Evolutionary conservation across 495 filamentous ascomycete species (phyloP).

Genomic region (Schizothecium vesticola): DNA sequence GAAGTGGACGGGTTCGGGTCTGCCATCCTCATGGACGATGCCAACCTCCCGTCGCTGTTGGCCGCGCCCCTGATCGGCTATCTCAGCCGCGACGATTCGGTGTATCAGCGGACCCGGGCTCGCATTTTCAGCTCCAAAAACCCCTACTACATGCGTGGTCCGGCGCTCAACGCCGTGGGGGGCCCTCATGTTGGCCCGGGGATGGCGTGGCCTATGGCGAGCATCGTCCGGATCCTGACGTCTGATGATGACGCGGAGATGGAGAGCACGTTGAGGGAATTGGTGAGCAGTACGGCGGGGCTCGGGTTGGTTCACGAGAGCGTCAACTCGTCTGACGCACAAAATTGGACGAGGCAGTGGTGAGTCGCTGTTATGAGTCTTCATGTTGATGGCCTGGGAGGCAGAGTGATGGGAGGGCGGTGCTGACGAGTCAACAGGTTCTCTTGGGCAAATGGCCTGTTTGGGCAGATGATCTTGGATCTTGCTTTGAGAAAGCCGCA

Average conservation of each 20-base stretch:
- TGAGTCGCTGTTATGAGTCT: conserved; percentile 6
- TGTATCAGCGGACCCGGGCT: conserved; percentile 48
- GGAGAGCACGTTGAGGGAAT: conserved; percentile 35
- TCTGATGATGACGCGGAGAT: conserved; percentile 46
- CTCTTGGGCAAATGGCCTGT: conserved; percentile 64
- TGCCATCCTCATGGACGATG: conserved; percentile 55
- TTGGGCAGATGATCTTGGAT: conserved; percentile 61
- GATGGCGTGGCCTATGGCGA: conserved; percentile 55
- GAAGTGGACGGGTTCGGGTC: conserved; percentile 57
- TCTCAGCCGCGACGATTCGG: conserved; percentile 32
- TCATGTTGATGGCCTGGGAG: not conserved
- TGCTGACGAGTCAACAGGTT: conserved; percentile 40
- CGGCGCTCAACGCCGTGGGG: conserved; percentile 49
- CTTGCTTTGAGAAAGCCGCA: conserved; percentile 40
- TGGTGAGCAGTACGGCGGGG: conserved; percentile 51
- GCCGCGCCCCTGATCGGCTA: conserved; percentile 51
- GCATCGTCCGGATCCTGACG: conserved; percentile 45
- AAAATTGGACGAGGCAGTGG: conserved; percentile 58
- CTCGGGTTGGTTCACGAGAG: conserved; percentile 59
- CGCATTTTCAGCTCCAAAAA: conserved; percentile 44
- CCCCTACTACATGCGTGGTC: conserved; percentile 54
- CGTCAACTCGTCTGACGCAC: conserved; percentile 46
- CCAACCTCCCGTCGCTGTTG: conserved; percentile 55
- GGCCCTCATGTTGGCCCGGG: conserved; percentile 54
- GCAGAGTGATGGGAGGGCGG: not conserved